Base-by-base conservation (phyloP, 1,284 basidiomycete genomes). In the Pascua sp. region DNA sequence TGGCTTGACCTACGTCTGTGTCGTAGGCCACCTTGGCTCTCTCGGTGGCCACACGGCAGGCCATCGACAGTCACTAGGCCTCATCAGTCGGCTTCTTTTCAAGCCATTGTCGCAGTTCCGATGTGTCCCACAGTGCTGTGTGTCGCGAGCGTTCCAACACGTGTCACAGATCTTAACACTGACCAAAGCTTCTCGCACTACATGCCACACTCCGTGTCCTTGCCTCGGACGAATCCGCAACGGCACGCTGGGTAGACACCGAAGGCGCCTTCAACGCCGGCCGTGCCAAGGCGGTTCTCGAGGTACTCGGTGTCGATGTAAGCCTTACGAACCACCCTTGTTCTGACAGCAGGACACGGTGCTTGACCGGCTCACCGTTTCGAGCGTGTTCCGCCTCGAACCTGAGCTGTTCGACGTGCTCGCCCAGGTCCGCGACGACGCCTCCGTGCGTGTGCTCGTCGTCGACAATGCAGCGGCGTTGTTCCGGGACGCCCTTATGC, bases 211-310 rank as follows among this genome's bases (percentile, higher is more conserved):
- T 77, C 7, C 61, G 70, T 1, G 41, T 63, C 2, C 60, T 77
- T 1, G 41, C 49, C 0, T 45, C 44, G 0, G 65, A 75, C 41
- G 32, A 54, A 1, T 44, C 47, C 1, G 66, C 64, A 0, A 62
- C 61, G 0, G 74, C 72, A 16, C 61, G 56, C 32, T 77, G 76
- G 76, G 57, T 77, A 24, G 76, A 77, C 51, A 72, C 72, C 0
- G 70, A 75, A 10, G 74, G 71, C 5, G 65, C 67, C 2, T 76
- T 77, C 59, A 62, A 63, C 17, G 63, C 74, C 0, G 52, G 65
- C 5, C 55, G 76, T 18, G 73, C 74, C 5, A 57, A 60, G 17
- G 55, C 57, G 7, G 61, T 76, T 0, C 57, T 75, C 2, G 59
- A 15, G 3, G 44, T 16, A 0, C 49, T 56, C 5, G 60, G 60